Conservation (phyloP, 495 filamentous ascomycete species). For the Penicillium canariense region DNA sequence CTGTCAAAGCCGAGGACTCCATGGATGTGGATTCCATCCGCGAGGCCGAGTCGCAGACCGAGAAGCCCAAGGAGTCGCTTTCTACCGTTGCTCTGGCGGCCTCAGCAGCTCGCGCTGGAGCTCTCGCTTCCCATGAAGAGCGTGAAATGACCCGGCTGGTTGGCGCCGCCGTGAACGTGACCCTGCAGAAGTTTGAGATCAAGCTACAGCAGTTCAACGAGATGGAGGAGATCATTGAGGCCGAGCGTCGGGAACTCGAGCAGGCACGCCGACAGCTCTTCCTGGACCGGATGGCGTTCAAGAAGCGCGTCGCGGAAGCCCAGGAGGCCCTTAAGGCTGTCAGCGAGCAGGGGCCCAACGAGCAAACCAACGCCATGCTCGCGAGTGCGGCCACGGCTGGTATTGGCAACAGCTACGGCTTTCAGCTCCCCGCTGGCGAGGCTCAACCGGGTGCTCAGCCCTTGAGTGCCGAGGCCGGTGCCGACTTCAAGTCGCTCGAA, state of each 20-base stretch:
- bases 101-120: constrained; percentile 80
- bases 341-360: constrained; percentile 50
- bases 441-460: constrained; percentile 57
- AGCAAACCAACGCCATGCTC: constrained; percentile 56
- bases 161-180: constrained; percentile 78
- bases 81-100: constrained; percentile 80
- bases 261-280: constrained; percentile 88
- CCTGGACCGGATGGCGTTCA: constrained; percentile 84
- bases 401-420: constrained; percentile 58
- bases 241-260: constrained; percentile 90
- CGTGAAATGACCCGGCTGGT: constrained; percentile 92
- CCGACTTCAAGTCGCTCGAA: constrained; percentile 48
- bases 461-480: constrained; percentile 58
- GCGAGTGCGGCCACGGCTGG: constrained; percentile 44
- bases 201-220: constrained; percentile 93
- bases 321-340: constrained; percentile 72
- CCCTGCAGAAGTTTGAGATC: constrained; percentile 77
- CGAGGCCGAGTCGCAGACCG: constrained; percentile 29
- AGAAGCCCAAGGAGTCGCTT: constrained; percentile 48
- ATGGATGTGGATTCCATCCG: constrained; percentile 63
- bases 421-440: constrained; percentile 48
- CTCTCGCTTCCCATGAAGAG: constrained; percentile 90
- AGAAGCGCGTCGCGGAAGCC: constrained; percentile 77
- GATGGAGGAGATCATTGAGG: constrained; percentile 86
- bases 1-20: constrained; percentile 61